Conservation (phyloP, 441 rosid genomes). For the Gossypium davidsonii region DNA sequence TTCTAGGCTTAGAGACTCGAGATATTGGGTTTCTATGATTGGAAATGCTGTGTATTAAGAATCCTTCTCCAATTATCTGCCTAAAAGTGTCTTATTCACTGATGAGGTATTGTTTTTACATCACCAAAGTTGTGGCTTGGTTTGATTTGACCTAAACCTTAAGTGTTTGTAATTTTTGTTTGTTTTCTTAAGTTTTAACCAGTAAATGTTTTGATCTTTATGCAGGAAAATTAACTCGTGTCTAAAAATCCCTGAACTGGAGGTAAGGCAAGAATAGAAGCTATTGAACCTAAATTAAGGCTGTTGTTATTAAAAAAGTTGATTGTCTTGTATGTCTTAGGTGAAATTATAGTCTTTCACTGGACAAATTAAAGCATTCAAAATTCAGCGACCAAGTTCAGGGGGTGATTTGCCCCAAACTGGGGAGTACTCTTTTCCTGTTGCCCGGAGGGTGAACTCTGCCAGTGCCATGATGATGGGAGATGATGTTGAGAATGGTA, state of each 20-base stretch:
- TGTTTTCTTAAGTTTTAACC: neutral
- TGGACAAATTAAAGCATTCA: slow-evolving; percentile 23
- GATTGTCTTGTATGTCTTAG: neutral
- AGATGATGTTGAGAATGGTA: slow-evolving; percentile 77
- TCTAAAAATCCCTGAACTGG: neutral
- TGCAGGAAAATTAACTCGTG: neutral
- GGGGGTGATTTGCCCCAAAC: slow-evolving; percentile 61
- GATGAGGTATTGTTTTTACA: neutral
- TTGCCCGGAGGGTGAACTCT: slow-evolving; percentile 41
- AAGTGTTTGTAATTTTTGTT: neutral
- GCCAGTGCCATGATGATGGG: slow-evolving; percentile 68
- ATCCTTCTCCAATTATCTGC: neutral
- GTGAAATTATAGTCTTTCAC: slow-evolving; percentile 21
- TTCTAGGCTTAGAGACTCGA: neutral
- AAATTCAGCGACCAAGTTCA: slow-evolving; percentile 63
- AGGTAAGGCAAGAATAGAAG: neutral
- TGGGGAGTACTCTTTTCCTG: slow-evolving; percentile 38
- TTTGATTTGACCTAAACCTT: neutral
- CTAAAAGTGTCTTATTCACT: neutral
- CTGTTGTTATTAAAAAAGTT: neutral
- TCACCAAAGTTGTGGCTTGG: neutral
- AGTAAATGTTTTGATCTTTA: neutral
- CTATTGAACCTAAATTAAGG: neutral
- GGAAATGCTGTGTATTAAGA: neutral
- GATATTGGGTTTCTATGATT: neutral